Evolutionary conservation across 2,329 filamentous ascomycete species (phyloP).

Genomic region (Arachnopeziza araneosa): DNA sequence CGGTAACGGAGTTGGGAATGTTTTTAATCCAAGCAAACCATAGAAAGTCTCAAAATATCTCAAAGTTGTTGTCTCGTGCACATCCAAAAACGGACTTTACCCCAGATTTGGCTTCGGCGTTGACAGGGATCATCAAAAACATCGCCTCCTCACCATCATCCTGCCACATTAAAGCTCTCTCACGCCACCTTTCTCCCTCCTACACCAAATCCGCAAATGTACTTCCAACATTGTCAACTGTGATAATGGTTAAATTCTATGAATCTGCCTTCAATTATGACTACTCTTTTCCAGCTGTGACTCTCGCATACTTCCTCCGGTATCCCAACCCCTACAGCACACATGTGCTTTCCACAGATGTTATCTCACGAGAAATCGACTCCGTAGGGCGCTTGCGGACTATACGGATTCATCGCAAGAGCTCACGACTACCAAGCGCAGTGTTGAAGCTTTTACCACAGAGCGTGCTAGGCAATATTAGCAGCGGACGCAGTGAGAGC

Average conservation of each 20-base stretch:
- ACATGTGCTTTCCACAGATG: conserved; percentile 79
- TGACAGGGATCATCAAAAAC: background rate
- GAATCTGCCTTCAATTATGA: conserved; percentile 65
- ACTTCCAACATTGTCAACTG: conserved; percentile 6
- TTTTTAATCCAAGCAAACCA: background rate
- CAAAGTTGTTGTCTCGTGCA: conserved; percentile 8
- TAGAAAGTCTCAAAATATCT: background rate
- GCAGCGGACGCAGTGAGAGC: conserved; percentile 59
- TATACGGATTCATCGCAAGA: conserved; percentile 75
- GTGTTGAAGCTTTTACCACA: conserved; percentile 71
- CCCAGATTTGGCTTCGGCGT: conserved; percentile 14
- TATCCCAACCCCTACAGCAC: conserved; percentile 82
- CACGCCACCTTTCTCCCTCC: conserved; percentile 6
- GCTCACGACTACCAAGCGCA: conserved; percentile 68
- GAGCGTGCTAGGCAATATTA: conserved; percentile 45
- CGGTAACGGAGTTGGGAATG: background rate
- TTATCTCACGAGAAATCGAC: conserved; percentile 69
- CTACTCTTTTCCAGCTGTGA: conserved; percentile 79
- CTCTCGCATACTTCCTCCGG: conserved; percentile 82
- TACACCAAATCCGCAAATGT: conserved; percentile 13
- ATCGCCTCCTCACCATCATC: conserved; percentile 7
- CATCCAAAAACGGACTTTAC: conserved; percentile 4
- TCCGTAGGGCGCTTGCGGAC: conserved; percentile 71
- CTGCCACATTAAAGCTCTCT: background rate
- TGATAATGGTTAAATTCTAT: conserved; percentile 33